phyloP scores from a whole-genome alignment of 2,329 filamentous ascomycete genomes.

The Didymella segeticola region DNA sequence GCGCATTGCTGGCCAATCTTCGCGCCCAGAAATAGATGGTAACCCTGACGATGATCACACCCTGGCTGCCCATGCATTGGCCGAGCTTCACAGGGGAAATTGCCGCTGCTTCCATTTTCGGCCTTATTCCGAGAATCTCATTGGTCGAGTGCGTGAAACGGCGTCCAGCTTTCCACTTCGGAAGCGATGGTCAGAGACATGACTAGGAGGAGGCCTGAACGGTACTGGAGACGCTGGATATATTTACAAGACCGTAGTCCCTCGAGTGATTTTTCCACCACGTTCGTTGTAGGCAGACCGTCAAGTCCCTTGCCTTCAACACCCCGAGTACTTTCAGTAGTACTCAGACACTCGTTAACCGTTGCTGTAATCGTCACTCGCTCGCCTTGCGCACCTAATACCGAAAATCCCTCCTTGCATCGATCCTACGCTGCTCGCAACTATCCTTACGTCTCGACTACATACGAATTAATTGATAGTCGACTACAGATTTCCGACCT shows the following conservation, averaged over 20 bases:
- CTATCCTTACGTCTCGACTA: conserved; percentile 12
- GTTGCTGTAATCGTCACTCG: conserved; percentile 17
- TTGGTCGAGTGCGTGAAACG: conserved; percentile 13
- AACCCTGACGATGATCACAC: conserved; percentile 32
- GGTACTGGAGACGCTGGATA: conserved; percentile 16
- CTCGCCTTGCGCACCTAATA: conserved; percentile 20
- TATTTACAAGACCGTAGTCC: conserved; percentile 30
- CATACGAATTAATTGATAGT: conserved; percentile 5
- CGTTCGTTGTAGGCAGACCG: conserved; percentile 32
- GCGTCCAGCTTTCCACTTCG: conserved; percentile 19
- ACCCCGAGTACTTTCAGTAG: conserved; percentile 20
- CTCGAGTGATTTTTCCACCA: conserved; percentile 25
- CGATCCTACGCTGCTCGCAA: conserved; percentile 11
- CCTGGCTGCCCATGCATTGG: conserved; percentile 29
- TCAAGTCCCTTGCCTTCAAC: conserved; percentile 37
- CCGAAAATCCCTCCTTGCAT: conserved; percentile 13
- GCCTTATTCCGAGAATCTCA: conserved; percentile 9
- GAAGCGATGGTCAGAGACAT: conserved; percentile 22
- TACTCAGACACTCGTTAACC: conserved; percentile 24
- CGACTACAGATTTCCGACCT: neutral
- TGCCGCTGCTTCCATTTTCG: conserved; percentile 33
- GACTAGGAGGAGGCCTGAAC: conserved; percentile 17
- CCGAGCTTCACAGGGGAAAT: conserved; percentile 30
- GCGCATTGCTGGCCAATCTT: conserved; percentile 23
- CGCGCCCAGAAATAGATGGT: conserved; percentile 36